Conservation (phyloP, 768 basidiomycete genomes). For the Termitomyces sp. region DNA sequence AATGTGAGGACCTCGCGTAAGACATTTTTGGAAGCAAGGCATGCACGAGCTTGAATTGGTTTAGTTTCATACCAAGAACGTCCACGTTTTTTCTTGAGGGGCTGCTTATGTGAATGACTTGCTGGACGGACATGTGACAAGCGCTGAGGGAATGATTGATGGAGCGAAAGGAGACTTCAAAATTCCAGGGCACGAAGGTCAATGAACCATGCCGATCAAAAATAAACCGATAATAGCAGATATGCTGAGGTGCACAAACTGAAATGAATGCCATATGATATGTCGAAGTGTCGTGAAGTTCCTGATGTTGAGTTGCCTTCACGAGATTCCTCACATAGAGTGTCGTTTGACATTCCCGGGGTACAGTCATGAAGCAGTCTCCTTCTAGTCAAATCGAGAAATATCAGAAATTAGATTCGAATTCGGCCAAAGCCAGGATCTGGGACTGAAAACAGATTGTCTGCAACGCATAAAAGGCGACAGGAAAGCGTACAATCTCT, state of each 20-base stretch:
- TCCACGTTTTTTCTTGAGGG: not conserved
- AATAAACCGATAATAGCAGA: not conserved
- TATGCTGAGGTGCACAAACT: not conserved
- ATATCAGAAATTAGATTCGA: not conserved
- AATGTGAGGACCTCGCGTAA: not conserved
- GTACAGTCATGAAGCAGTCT: not conserved
- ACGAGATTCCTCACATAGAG: not conserved
- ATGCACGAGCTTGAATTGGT: not conserved
- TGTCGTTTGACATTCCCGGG: not conserved
- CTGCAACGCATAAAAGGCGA: conserved; percentile 5
- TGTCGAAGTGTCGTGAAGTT: not conserved
- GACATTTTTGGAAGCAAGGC: not conserved
- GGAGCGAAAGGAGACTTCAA: too few relatives aligned
- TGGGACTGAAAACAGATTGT: not conserved
- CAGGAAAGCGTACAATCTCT: not conserved
- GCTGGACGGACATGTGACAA: not conserved
- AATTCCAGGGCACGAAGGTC: too few relatives aligned
- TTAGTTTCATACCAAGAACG: not conserved
- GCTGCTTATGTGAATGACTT: not conserved
- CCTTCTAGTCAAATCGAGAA: not conserved
- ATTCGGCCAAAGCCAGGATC: not conserved
- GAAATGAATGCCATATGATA: not conserved
- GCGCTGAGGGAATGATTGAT: too few relatives aligned
- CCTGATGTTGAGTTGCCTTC: not conserved
- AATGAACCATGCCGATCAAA: not conserved